Evolutionary conservation across 2,329 filamentous ascomycete species (phyloP).

Genomic region (Talaromyces rugulosus): DNA sequence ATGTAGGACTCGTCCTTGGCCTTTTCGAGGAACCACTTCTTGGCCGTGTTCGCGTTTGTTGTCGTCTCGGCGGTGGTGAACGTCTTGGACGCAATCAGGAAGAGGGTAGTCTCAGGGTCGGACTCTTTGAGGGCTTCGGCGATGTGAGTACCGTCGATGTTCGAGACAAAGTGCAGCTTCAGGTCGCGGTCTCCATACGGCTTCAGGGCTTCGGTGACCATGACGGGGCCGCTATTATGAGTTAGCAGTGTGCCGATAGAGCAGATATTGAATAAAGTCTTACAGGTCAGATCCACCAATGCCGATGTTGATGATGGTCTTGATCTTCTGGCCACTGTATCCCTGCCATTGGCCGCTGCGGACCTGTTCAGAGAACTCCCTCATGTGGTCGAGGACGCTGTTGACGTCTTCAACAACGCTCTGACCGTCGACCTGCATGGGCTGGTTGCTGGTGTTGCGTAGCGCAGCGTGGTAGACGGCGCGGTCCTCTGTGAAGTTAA

Average conservation of each 20-base stretch:
- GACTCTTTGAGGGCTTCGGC: conserved; percentile 85
- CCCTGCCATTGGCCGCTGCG: conserved; percentile 96
- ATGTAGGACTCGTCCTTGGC: conserved; percentile 71
- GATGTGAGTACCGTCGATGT: conserved; percentile 98
- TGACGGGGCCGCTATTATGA: conserved; percentile 74
- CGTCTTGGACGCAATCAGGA: conserved; percentile 97
- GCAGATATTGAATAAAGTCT: conserved; percentile 36
- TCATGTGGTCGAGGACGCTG: conserved; percentile 91
- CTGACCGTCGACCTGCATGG: conserved; percentile 78
- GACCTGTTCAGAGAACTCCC: conserved; percentile 94
- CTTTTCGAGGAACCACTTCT: conserved; percentile 89
- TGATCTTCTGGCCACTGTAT: conserved; percentile 93
- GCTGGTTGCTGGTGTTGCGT: conserved; percentile 81
- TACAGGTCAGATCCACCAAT: conserved; percentile 98
- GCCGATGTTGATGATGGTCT: conserved; percentile 93
- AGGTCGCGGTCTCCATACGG: conserved; percentile 81
- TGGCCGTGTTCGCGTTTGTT: conserved; percentile 96
- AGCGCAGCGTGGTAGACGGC: conserved; percentile 95
- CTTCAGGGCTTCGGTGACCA: conserved; percentile 98
- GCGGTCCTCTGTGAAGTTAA: conserved; percentile 97
- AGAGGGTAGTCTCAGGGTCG: conserved; percentile 96
- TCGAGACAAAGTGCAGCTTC: conserved; percentile 97
- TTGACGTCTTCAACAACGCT: conserved; percentile 95
- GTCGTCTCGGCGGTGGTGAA: conserved; percentile 97
- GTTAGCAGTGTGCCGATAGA: background rate